Base-by-base conservation (phyloP, 176 grass and related monocot species). In the Oryza brachyantha region DNA sequence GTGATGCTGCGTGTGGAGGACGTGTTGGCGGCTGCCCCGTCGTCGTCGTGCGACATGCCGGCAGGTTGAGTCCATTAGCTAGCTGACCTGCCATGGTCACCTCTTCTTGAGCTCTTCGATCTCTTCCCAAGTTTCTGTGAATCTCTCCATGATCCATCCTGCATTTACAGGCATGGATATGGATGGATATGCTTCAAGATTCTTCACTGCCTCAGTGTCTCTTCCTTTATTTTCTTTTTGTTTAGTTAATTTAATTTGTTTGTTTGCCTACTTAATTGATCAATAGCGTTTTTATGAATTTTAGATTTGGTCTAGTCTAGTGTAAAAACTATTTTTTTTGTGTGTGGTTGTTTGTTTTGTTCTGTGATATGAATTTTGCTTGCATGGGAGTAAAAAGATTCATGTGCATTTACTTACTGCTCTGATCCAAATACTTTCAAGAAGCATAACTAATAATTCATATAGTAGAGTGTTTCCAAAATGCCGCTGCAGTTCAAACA, bases 21-120 rank as follows among this genome's bases (percentile, higher is more conserved):
- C 40, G 8, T 84, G 32, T 61, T 75, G 4, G 70, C 70, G 4
- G 70, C 70, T 3, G 55, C 1, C 69, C 35, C 75, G 21, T 38
- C 74, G 26, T 88, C 46, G 52, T 10, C 52, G 52, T 57, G 50
- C 50, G 50, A 55, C 19, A 8, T 21, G 26, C 26, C 69, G 11
- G 52, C 13, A 88, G 86, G 86, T 88, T 64, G 54, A 22, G 73
- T 77, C 48, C n/a, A n/a, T n/a, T n/a, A n/a, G n/a, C n/a, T n/a
- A n/a, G n/a, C n/a, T n/a, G n/a, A n/a, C n/a, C n/a, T n/a, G n/a
- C n/a, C n/a, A n/a, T n/a, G n/a, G 14, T 48, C 45, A 19, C 19
- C 16, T 50, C 45, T n/a, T n/a, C n/a, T n/a, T n/a, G n/a, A n/a
- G n/a, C n/a, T n/a, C n/a, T n/a, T n/a, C n/a, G n/a, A n/a, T n/a